Base-by-base conservation (phyloP, 2,329 filamentous ascomycete species). In the Westerdykella ornata region DNA sequence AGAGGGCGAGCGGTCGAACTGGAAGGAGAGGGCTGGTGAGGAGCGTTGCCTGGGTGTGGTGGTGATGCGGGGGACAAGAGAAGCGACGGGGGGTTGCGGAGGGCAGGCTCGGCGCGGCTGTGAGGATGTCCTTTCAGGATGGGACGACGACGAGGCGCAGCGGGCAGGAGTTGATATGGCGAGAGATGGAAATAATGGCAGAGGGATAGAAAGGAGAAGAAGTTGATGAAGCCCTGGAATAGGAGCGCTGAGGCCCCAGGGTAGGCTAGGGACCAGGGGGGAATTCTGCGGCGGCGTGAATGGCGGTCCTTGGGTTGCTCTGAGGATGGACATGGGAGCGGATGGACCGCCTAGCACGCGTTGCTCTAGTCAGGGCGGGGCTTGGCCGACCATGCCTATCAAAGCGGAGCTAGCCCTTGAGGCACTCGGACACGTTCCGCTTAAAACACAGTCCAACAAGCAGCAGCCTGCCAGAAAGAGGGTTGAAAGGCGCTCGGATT, bases 1-100 rank as follows among this genome's bases (percentile, higher is more conserved):
- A 52, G 51, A 41, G 38, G 42, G 41, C 35, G 34, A 37, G 38
- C 30, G 11, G 47, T 16, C 2, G 30, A 26, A 11, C 3, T 9
- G 20, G 20, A 5, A 26, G 22, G 22, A 26, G n/a, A 26, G 22
- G 22, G 4, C 22, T 26, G 22, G 22, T 26, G 22, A 26, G 22
- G n/a, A n/a, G n/a, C n/a, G 22, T 26, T 26, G 22, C 3, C 12
- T 4, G 22, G 22, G 3, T 5, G 20, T 22, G 20, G 20, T 22
- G 20, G 9, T 22, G 22, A 26, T 26, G 22, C 22, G 22, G 22
- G n/a, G 22, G 22, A 26, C 8, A 11, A 26, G 22, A 26, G 22
- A 8, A 26, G 22, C 22, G 22, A 26, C 12, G 22, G 22, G 22
- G 22, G 22, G 22, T 26, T 7, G 22, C 12, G 22, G 22, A 26